Percentiles rank a stretch among this genome's conserved stretches.
Conservation (phyloP, 805 yeast species). For the Barnettozyma wickerhamii region DNA sequence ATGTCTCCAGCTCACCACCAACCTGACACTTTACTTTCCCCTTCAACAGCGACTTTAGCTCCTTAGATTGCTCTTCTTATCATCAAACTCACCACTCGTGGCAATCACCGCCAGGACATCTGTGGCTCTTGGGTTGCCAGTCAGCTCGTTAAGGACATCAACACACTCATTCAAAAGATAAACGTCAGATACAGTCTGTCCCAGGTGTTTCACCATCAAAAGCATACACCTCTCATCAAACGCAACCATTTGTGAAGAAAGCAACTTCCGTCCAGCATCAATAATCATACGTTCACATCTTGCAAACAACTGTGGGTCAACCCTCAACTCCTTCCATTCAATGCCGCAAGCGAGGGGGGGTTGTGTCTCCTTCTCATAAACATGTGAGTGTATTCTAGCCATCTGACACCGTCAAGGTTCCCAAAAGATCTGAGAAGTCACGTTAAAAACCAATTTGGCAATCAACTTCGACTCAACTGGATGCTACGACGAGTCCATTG, state of each 20-base stretch:
- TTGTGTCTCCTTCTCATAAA: conserved; percentile 91
- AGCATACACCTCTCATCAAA: conserved; percentile 82
- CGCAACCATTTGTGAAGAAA: conserved; percentile 85
- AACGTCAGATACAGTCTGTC: conserved; percentile 92
- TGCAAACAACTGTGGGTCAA: conserved; percentile 76
- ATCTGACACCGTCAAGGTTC: conserved; percentile 95
- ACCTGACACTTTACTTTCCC: conserved; percentile 72
- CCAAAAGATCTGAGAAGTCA: conserved; percentile 92
- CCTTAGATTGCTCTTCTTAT: conserved; percentile 79
- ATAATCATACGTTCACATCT: conserved; percentile 72
- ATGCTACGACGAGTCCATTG: conserved; percentile 95
- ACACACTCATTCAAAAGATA: conserved; percentile 80
- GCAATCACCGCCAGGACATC: conserved; percentile 85
- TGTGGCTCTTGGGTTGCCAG: conserved; percentile 78
- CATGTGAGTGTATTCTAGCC: conserved; percentile 96
- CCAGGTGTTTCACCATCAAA: conserved; percentile 81
- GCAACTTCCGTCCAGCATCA: conserved; percentile 76
- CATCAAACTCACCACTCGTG: conserved; percentile 91
- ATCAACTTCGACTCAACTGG: conserved; percentile 88
- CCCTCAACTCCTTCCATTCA: conserved; percentile 77
- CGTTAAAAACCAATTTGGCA: conserved; percentile 78
- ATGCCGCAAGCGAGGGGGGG: conserved; percentile 91
- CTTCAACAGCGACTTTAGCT: conserved; percentile 59
- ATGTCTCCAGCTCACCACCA: conserved; percentile 66
- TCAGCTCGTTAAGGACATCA: conserved; percentile 83